Evolutionary conservation across 2,329 filamentous ascomycete genomes (phyloP).

Genomic region (Drechslerella coelobrocha): DNA sequence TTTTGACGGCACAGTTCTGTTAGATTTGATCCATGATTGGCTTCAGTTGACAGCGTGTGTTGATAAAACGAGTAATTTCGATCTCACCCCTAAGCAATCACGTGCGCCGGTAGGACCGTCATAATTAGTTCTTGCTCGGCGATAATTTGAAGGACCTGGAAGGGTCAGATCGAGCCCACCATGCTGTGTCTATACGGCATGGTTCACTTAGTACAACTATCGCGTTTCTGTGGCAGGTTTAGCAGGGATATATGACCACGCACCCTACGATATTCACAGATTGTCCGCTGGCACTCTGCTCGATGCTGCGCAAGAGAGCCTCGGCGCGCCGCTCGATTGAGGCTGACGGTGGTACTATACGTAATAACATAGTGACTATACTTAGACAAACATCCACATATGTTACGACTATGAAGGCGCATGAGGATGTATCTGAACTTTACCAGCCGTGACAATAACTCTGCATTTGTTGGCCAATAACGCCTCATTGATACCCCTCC

Average conservation of each 20-base stretch:
- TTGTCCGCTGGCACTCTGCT: constrained; percentile 58
- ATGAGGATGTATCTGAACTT: neutral
- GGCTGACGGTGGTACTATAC: constrained; percentile 66
- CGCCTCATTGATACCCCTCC: constrained; percentile 69
- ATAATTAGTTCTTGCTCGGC: too few relatives aligned
- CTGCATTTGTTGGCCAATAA: constrained; percentile 64
- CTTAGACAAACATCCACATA: neutral
- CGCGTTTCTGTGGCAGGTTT: too few relatives aligned
- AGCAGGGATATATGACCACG: constrained; percentile 5
- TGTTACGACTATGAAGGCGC: neutral
- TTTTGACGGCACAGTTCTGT: neutral
- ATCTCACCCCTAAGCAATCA: constrained; percentile 53
- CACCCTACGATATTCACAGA: constrained; percentile 54
- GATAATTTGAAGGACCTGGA: neutral
- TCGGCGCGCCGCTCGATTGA: constrained; percentile 69
- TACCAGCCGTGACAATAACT: constrained; percentile 65
- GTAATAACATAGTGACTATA: neutral
- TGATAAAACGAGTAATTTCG: neutral
- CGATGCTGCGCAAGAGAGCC: constrained; percentile 65
- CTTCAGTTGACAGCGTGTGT: neutral
- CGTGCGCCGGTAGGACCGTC: too few relatives aligned
- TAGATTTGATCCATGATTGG: constrained; percentile 1
- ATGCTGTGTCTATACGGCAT: constrained; percentile 64
- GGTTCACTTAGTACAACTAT: too few relatives aligned
- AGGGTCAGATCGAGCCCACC: constrained; percentile 54